A percentile compares a stretch with the other conserved stretches of the same genome.
phyloP scores from a whole-genome alignment of 306 rosid species.

The Oxytropis ochrocephala region DNA sequence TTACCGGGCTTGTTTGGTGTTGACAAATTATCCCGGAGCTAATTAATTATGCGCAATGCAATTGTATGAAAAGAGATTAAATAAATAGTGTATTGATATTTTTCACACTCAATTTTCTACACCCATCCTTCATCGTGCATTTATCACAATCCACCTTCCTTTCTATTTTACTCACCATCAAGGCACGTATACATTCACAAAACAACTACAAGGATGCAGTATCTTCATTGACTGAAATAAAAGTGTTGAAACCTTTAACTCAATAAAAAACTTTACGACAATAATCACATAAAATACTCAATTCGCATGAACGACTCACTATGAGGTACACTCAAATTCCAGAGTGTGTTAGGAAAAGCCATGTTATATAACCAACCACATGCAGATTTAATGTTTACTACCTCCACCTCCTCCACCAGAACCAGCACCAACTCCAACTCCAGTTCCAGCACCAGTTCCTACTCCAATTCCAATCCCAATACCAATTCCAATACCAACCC shows the following conservation, averaged over 20 bases:
- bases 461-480: conserved; percentile 39
- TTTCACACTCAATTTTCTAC: no score
- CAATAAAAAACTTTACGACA: background rate
- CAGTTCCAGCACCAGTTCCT: conserved; percentile 32
- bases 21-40: no score
- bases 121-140: no score
- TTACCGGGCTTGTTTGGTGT: no score
- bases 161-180: no score
- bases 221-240: background rate
- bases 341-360: background rate
- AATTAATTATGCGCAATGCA: no score
- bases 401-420: conserved; percentile 40
- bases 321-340: background rate
- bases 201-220: no score
- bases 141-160: no score
- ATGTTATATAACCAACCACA: background rate
- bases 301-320: background rate
- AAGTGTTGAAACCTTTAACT: background rate
- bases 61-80: no score
- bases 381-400: conserved; percentile 21
- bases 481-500: conserved; percentile 38
- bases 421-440: conserved; percentile 1
- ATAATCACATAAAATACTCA: background rate
- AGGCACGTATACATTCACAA: no score
- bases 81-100: no score